phyloP scores from a whole-genome alignment of 2,329 filamentous ascomycete species.

The Aspergillus bombycis region DNA sequence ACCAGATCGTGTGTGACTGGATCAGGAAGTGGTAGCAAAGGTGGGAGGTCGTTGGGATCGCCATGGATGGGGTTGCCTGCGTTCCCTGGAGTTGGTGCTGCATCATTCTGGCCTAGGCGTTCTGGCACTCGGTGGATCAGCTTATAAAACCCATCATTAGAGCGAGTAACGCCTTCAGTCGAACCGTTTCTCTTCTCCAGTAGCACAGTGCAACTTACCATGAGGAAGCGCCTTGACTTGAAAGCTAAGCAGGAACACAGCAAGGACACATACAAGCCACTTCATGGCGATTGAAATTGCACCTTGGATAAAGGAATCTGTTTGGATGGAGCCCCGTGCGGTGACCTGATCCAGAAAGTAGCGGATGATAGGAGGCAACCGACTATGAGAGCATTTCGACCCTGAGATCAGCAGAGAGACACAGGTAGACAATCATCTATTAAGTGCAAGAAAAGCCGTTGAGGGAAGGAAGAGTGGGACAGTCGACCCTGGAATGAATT shows the following conservation, averaged over 20 bases:
- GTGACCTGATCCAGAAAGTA: neutral
- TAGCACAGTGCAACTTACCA: slow-evolving; percentile 22
- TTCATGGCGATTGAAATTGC: slow-evolving; percentile 16
- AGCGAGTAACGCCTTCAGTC: too few relatives aligned
- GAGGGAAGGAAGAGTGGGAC: too few relatives aligned
- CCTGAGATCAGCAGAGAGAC: neutral
- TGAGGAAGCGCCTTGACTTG: slow-evolving; percentile 26
- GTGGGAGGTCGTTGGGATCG: neutral
- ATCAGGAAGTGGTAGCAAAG: neutral
- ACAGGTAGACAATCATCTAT: neutral
- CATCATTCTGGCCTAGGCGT: neutral
- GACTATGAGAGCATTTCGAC: neutral
- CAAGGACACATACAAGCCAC: slow-evolving; percentile 22
- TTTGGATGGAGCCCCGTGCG: neutral
- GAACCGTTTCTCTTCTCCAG: neutral
- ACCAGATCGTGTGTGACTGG: neutral
- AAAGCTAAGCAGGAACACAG: slow-evolving; percentile 23
- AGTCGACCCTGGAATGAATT: neutral
- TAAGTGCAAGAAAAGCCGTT: neutral
- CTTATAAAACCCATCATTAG: neutral
- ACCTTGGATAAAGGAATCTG: neutral
- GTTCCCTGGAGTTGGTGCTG: neutral
- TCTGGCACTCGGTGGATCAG: neutral
- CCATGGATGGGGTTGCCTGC: neutral
- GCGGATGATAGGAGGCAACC: neutral